A percentile compares a stretch with the other conserved stretches of the same genome.
phyloP scores from a whole-genome alignment of 257 asterid genomes.

The Coffea eugenioides region DNA sequence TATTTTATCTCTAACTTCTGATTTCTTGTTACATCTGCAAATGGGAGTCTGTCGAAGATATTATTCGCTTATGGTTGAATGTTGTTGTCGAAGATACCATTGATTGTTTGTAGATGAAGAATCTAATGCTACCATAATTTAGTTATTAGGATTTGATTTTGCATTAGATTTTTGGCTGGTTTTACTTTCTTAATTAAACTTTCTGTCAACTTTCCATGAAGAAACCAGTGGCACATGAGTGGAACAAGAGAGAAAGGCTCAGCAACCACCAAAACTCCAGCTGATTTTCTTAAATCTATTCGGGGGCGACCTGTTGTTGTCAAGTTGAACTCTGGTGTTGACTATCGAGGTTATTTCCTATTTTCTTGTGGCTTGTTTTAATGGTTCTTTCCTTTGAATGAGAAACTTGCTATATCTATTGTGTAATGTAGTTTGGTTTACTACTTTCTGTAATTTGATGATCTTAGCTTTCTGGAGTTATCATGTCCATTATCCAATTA shows the following conservation, averaged over 20 bases:
- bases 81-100: too few species aligned
- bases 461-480: background rate
- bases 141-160: background rate
- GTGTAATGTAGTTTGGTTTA: background rate
- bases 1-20: too few species aligned
- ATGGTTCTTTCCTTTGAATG: background rate
- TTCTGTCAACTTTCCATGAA: background rate
- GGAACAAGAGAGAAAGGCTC: slow-evolving; percentile 66
- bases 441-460: background rate
- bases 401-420: background rate
- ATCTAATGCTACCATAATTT: too few species aligned
- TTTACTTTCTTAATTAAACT: background rate
- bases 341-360: slow-evolving; percentile 65
- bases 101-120: too few species aligned
- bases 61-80: too few species aligned
- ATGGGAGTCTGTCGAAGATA: too few species aligned
- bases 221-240: slow-evolving; percentile 49
- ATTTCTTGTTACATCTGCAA: too few species aligned
- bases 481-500: background rate
- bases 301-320: slow-evolving; percentile 91
- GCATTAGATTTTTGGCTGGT: background rate
- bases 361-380: background rate
- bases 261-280: slow-evolving; percentile 71
- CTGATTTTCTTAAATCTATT: slow-evolving; percentile 91
- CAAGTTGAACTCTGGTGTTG: slow-evolving; percentile 93